Base-by-base conservation (phyloP, 345 rosid genomes). In the Murraya koenigii region DNA sequence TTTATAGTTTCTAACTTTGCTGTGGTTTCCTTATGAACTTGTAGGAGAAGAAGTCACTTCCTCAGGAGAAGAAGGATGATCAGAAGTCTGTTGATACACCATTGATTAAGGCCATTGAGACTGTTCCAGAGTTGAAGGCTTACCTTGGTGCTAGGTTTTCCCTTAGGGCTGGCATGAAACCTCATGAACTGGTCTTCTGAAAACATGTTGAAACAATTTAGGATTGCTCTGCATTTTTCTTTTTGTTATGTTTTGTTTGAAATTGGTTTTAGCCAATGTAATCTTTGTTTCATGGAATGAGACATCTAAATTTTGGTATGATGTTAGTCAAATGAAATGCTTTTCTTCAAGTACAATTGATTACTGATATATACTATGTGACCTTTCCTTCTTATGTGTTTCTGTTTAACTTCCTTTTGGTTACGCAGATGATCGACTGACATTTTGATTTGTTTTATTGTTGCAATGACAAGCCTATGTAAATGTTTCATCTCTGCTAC, bases 91-190 rank as follows among this genome's bases (percentile, higher is more conserved):
- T 95, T 0, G 98, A 95, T 58, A 35, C 91, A 13, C 73, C 86
- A 15, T 65, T 95, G 79, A 78, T 95, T 70, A 89, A 89, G 75
- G 49, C 89, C 76, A 88, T 95, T 54, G 98, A 93, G 75, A 77
- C 78, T 32, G 92, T 95, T 39, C 88, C 91, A 15, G 94, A 95
- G 49, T 85, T 92, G 89, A 95, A 86, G 89, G 76, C 85, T n/a
- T 95, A 93, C 77, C 82, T 95, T 80, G 95, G 84, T 5, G 94
- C 97, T 23, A 90, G 97, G 80, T 95, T 95, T 82, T 93, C 98
- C 6, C 87, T 90, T 28, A 89, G 84, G 85, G 85, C 91, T 8
- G 93, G 93, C 84, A 91, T 89, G 92, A 94, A 92, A 63, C 98
- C 94, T 69, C 93, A 89, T 66, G 94, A 94, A 84, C 96, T 92